Conservation (phyloP, 225 moss, liverwort and hornwort genomes). For the Polytrichum commune region DNA sequence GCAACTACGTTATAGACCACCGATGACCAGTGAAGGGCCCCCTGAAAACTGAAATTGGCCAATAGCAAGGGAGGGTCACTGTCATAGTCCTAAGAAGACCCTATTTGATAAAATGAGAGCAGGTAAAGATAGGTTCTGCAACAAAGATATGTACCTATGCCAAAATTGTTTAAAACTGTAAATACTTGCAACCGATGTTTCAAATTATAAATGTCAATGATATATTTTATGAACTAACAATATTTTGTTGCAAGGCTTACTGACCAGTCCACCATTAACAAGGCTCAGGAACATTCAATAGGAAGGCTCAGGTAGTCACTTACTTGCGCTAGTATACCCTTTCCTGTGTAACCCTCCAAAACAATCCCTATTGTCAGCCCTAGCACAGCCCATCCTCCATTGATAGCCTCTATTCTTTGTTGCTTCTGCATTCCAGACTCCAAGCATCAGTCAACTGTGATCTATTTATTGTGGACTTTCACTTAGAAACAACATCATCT, state of each 20-base stretch:
- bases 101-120: too few species aligned
- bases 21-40: background rate
- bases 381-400: constrained; percentile 92
- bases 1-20: background rate
- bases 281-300: background rate
- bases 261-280: background rate
- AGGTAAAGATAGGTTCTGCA: too few species aligned
- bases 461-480: too few species aligned
- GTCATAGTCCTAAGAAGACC: too few species aligned
- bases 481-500: background rate
- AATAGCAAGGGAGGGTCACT: too few species aligned
- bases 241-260: background rate
- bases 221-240: background rate
- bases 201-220: background rate
- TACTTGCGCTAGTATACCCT: constrained; percentile 88
- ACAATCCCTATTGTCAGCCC: constrained; percentile 82
- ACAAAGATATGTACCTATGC: too few species aligned
- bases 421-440: constrained; percentile 47
- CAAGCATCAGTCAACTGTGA: background rate
- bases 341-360: constrained; percentile 83
- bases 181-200: too few species aligned
- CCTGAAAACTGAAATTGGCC: background rate
- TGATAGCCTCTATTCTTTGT: constrained; percentile 75
- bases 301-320: background rate
- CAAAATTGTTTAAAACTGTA: too few species aligned